Evolutionary conservation across 2,329 filamentous ascomycete species (phyloP).

Genomic region (Grosmannia huntii): DNA sequence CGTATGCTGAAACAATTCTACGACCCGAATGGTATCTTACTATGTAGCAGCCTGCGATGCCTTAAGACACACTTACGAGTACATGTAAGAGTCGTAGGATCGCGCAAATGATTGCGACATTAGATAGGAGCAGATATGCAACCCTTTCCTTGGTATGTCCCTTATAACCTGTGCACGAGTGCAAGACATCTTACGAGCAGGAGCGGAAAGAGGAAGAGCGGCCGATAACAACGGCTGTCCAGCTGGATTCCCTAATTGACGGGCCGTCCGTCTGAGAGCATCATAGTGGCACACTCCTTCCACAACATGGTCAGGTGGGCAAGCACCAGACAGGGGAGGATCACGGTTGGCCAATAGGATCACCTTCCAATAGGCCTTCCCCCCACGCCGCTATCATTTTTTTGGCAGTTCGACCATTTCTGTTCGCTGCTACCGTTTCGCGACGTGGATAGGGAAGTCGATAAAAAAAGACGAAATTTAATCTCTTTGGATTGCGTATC

Average conservation of each 20-base stretch:
- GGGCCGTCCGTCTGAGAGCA: background rate
- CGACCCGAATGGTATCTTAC: too few relatives aligned
- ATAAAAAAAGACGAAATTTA: too few relatives aligned
- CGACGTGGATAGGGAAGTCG: too few relatives aligned
- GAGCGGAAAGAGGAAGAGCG: background rate
- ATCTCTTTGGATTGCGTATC: too few relatives aligned
- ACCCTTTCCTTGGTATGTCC: too few relatives aligned
- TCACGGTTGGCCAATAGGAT: conserved; percentile 5
- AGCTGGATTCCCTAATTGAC: too few relatives aligned
- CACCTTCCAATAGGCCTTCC: background rate
- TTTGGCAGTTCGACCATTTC: background rate
- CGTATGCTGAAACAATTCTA: too few relatives aligned
- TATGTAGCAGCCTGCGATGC: too few relatives aligned
- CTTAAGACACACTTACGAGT: too few relatives aligned
- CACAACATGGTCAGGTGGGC: conserved; percentile 1
- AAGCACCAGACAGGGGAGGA: background rate
- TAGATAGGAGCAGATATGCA: too few relatives aligned
- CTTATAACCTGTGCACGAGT: background rate
- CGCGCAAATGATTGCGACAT: too few relatives aligned
- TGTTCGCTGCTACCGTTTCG: background rate
- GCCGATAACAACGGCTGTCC: background rate
- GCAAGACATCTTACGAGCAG: background rate
- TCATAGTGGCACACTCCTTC: background rate
- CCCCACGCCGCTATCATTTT: background rate
- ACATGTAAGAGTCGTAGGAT: too few relatives aligned